Evolutionary conservation across 129 eudicot genomes (phyloP).

Genomic region (Flaveria brownii): DNA sequence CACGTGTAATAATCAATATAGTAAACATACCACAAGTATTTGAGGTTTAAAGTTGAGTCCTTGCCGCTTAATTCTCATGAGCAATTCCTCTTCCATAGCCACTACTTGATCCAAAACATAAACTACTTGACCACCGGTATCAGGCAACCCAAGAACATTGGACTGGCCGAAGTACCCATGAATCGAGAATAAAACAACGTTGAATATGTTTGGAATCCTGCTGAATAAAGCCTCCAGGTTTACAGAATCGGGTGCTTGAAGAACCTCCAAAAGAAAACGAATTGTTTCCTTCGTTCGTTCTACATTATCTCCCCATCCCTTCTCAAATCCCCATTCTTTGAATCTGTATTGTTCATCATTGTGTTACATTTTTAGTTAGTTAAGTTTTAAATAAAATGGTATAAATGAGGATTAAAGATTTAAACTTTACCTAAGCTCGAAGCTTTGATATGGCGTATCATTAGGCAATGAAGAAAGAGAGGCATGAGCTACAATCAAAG

Average conservation of each 20-base stretch:
- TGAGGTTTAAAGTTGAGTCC: constrained; percentile 94
- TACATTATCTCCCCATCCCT: constrained; percentile 96
- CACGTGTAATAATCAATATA: background rate
- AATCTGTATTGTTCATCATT: constrained; percentile 47
- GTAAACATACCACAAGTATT: constrained; percentile 66
- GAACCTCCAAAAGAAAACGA: constrained; percentile 66
- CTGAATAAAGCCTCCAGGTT: constrained; percentile 72
- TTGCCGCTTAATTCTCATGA: constrained; percentile 81
- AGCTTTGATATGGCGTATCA: constrained; percentile 68
- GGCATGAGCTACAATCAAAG: constrained; percentile 76
- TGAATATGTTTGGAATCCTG: constrained; percentile 79
- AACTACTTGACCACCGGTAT: constrained; percentile 98
- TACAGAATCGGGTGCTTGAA: constrained; percentile 92
- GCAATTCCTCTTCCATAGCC: constrained; percentile 90
- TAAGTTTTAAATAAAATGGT: background rate
- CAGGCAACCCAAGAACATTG: constrained; percentile 97
- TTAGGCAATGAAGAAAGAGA: constrained; percentile 64
- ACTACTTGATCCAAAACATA: constrained; percentile 97
- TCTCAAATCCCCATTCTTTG: constrained; percentile 97
- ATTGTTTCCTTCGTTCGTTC: constrained; percentile 74
- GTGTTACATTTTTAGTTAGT: background rate
- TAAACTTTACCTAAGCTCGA: constrained; percentile 63
- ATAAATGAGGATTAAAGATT: background rate
- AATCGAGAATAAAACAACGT: constrained; percentile 76
- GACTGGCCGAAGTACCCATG: constrained; percentile 98